Evolutionary conservation across 495 filamentous ascomycete species (phyloP).

Genomic region (Aspergillus ostianus): DNA sequence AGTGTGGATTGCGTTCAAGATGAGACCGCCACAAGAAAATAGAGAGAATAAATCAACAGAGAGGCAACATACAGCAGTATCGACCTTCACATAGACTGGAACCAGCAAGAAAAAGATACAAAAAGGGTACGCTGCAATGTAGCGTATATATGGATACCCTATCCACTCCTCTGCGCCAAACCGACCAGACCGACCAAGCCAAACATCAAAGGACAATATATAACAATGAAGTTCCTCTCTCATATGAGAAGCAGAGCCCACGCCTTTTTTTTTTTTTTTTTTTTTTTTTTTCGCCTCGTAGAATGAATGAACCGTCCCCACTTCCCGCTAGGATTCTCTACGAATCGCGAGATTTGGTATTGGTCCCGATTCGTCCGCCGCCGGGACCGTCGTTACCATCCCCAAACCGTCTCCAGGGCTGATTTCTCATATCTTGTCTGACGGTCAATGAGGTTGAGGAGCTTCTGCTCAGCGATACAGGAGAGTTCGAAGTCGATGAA

Average conservation of each 20-base stretch:
- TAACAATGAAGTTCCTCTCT: not conserved
- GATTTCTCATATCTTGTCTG: slow-evolving; percentile 16
- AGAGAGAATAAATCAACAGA: too few relatives aligned
- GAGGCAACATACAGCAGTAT: too few relatives aligned
- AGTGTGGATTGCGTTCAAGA: too few relatives aligned
- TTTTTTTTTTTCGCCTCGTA: too few relatives aligned
- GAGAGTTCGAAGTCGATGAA: slow-evolving; percentile 28
- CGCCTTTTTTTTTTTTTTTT: not conserved
- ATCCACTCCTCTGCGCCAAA: not conserved
- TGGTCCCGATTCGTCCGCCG: slow-evolving; percentile 24
- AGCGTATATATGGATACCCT: not conserved
- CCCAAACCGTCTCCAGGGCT: slow-evolving; percentile 17
- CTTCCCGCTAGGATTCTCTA: slow-evolving; percentile 3
- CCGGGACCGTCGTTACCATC: slow-evolving; percentile 21
- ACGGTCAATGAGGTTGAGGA: slow-evolving; percentile 32
- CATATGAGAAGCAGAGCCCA: not conserved
- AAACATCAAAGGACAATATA: not conserved
- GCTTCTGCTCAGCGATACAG: slow-evolving; percentile 33
- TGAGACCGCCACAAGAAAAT: too few relatives aligned
- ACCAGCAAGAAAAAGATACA: not conserved
- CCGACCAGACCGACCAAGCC: not conserved
- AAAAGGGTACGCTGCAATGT: not conserved
- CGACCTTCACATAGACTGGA: not conserved
- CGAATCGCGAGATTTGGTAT: slow-evolving; percentile 23
- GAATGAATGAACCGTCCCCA: not conserved